phyloP scores from a whole-genome alignment of 2,329 filamentous ascomycete species.

The Coleophoma eucalyptorum region DNA sequence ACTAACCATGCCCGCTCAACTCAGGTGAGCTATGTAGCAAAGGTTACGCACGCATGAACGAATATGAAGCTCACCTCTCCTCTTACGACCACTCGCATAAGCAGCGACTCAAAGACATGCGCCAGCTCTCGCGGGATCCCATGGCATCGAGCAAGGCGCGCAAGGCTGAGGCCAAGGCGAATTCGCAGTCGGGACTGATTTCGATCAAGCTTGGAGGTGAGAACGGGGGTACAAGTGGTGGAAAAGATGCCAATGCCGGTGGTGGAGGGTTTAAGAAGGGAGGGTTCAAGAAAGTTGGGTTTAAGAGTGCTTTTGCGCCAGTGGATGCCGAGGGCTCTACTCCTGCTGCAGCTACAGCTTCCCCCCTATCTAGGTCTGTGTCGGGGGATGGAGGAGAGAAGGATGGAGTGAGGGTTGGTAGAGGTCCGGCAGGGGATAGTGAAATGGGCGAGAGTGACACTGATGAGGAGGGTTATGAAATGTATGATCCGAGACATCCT shows the following conservation, averaged over 20 bases:
- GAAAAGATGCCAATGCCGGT: conserved; percentile 13
- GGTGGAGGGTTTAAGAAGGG: conserved; percentile 60
- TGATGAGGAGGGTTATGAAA: conserved; percentile 68
- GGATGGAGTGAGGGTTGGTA: conserved; percentile 16
- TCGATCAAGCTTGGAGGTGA: conserved; percentile 57
- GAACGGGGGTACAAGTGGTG: conserved; percentile 13
- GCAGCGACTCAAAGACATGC: conserved; percentile 85
- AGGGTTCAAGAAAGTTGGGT: conserved; percentile 78
- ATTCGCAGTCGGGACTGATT: conserved; percentile 55
- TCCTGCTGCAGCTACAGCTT: conserved; percentile 9
- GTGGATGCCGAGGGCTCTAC: conserved; percentile 32
- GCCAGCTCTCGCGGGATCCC: conserved; percentile 73
- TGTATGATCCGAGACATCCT: conserved; percentile 58
- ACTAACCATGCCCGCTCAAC: conserved; percentile 4
- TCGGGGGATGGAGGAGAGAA: conserved; percentile 36
- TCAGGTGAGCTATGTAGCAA: conserved; percentile 78
- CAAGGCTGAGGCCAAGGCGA: conserved; percentile 68
- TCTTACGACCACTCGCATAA: conserved; percentile 96
- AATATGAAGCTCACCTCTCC: conserved; percentile 90
- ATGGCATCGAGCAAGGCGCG: conserved; percentile 60
- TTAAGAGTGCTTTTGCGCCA: conserved; percentile 71
- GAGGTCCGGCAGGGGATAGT: conserved; percentile 31
- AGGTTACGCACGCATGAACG: conserved; percentile 91
- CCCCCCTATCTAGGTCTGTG: conserved; percentile 1
- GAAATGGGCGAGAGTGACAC: conserved; percentile 62